Conservation (phyloP, 305 asterid genomes). For the Solanum chacoense region DNA sequence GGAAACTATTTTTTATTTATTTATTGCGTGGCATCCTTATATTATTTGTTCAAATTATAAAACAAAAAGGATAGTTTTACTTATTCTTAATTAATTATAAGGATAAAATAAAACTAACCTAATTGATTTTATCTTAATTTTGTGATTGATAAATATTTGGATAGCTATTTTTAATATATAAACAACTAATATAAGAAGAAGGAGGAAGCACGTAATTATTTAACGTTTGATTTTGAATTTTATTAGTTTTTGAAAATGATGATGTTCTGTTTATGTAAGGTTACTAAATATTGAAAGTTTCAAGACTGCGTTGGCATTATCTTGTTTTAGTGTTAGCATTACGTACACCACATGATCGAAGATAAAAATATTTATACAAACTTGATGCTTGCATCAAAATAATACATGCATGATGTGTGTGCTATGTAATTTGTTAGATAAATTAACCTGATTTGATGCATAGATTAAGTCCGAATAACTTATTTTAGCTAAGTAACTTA, state of each 20-base stretch:
- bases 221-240: not conserved
- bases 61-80: too few relatives aligned
- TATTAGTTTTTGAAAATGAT: not conserved
- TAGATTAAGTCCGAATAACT: not conserved
- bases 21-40: not conserved
- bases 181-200: too few relatives aligned
- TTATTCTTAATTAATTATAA: too few relatives aligned
- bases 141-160: too few relatives aligned
- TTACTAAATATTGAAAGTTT: not conserved
- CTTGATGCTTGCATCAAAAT: not conserved
- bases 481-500: not conserved
- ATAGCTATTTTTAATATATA: too few relatives aligned
- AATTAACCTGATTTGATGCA: not conserved
- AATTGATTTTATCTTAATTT: not conserved
- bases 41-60: too few relatives aligned
- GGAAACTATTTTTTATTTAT: not conserved
- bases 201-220: not conserved
- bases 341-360: not conserved
- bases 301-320: not conserved
- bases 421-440: not conserved
- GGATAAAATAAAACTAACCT: too few relatives aligned
- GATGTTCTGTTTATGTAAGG: not conserved
- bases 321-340: not conserved
- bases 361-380: too few relatives aligned
- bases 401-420: not conserved